These are phyloP conservation scores for Kodamaea kakaduensis DNA, from an alignment of 805 yeast species.

Conservation along the genomic window DNA sequence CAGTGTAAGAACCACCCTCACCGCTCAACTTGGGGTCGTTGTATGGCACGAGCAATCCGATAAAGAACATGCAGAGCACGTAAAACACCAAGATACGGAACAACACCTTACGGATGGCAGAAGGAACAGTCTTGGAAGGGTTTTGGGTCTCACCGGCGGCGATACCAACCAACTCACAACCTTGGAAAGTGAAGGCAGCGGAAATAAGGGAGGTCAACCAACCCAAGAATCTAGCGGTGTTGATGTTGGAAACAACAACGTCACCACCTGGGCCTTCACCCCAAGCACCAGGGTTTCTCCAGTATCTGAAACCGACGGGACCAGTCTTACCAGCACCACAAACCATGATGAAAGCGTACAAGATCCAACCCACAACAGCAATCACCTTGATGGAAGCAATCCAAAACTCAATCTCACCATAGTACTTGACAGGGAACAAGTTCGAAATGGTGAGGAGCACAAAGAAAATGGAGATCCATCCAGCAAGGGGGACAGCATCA, in stretches of 20 bases:
- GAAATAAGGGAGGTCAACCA: slow-evolving; percentile 66
- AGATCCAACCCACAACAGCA: slow-evolving; percentile 67
- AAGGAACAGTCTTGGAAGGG: slow-evolving; percentile 68
- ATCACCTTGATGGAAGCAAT: slow-evolving; percentile 61
- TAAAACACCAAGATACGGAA: slow-evolving; percentile 64
- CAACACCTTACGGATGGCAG: slow-evolving; percentile 66
- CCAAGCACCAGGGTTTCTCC: slow-evolving; percentile 79
- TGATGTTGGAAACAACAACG: slow-evolving; percentile 41
- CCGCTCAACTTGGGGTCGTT: slow-evolving; percentile 50
- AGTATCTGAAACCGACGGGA: slow-evolving; percentile 73
- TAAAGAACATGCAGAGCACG: slow-evolving; percentile 59
- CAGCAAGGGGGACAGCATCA: slow-evolving; percentile 61
- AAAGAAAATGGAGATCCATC: slow-evolving; percentile 68
- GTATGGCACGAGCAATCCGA: slow-evolving; percentile 68
- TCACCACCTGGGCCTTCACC: slow-evolving; percentile 56
- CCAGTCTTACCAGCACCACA: slow-evolving; percentile 70
- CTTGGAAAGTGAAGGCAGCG: slow-evolving; percentile 80
- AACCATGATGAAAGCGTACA: slow-evolving; percentile 66
- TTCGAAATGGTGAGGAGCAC: slow-evolving; percentile 51
- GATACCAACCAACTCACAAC: slow-evolving; percentile 72
- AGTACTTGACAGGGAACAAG: slow-evolving; percentile 62
- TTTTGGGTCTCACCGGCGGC: slow-evolving; percentile 71
- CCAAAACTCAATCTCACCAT: slow-evolving; percentile 79
- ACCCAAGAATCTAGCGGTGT: slow-evolving; percentile 61
- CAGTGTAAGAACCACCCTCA: slow-evolving; percentile 33